These are phyloP conservation scores for Aspergillus bridgeri DNA, from an alignment of 495 filamentous ascomycete genomes.

Conservation along the genomic window DNA sequence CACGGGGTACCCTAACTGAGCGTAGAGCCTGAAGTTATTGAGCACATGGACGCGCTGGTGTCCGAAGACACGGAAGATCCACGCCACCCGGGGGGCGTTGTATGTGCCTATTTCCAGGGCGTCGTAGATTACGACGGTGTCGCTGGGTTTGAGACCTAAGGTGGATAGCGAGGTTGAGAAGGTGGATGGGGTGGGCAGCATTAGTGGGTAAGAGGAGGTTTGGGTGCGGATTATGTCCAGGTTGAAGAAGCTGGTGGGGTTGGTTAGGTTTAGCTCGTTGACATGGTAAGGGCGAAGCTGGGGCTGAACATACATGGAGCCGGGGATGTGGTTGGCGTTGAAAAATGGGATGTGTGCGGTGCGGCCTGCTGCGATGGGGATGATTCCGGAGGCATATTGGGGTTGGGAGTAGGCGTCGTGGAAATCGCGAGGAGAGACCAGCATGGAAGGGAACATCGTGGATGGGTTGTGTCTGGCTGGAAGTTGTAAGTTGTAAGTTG, in stretches of 20 bases:
- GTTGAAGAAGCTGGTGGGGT: constrained; percentile 29
- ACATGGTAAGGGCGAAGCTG: background rate
- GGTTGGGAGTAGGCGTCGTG: constrained; percentile 2
- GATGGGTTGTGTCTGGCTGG: background rate
- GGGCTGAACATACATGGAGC: constrained; percentile 22
- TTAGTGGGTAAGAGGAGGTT: constrained; percentile 26
- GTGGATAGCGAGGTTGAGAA: constrained; percentile 21
- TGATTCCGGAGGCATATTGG: constrained; percentile 7
- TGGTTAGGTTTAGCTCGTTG: constrained; percentile 2
- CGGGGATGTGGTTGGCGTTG: constrained; percentile 25
- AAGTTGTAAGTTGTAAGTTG: too few relatives aligned
- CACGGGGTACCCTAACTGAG: constrained; percentile 11
- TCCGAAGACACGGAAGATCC: constrained; percentile 27
- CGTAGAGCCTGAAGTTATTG: constrained; percentile 32
- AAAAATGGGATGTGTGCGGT: constrained; percentile 10
- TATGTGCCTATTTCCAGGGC: constrained; percentile 27
- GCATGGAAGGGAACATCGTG: constrained; percentile 14
- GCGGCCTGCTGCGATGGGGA: constrained; percentile 26
- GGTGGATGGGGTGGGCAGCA: constrained; percentile 23
- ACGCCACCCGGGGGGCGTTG: constrained; percentile 30
- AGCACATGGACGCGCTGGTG: constrained; percentile 28
- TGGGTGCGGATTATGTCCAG: constrained; percentile 26
- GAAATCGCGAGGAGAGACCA: constrained; percentile 20
- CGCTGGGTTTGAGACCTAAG: constrained; percentile 23
- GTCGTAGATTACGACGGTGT: constrained; percentile 34